Conservation (phyloP, 768 basidiomycete species). For the Pleurotus salmoneostramineus region DNA sequence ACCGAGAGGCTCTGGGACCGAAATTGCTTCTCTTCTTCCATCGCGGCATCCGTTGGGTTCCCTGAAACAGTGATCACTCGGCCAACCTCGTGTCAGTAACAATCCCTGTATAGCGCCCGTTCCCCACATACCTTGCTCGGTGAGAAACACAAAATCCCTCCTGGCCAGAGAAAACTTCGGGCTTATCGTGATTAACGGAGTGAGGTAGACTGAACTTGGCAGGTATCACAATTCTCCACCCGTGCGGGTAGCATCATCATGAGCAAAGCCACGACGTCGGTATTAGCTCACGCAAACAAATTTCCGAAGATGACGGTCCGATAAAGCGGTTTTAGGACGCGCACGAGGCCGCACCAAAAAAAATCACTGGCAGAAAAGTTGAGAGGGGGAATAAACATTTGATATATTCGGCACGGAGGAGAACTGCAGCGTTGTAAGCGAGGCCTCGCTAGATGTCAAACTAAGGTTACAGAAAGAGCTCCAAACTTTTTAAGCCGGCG, state of each 20-base stretch:
- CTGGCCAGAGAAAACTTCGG: not conserved
- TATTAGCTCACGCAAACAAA: not conserved
- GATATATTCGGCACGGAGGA: not conserved
- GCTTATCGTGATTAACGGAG: not conserved
- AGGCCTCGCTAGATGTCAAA: not conserved
- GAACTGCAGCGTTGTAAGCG: not conserved
- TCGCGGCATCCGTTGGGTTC: slow-evolving; percentile 1
- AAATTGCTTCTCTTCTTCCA: slow-evolving; percentile 2
- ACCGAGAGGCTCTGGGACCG: not conserved
- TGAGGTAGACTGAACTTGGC: not conserved
- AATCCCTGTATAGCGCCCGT: not conserved
- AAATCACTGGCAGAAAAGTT: not conserved
- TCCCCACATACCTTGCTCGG: not conserved
- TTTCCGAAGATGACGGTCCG: not conserved
- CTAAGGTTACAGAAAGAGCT: not conserved
- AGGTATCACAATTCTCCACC: slow-evolving; percentile 3
- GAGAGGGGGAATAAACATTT: not conserved
- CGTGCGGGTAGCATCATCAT: not conserved
- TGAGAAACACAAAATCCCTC: not conserved
- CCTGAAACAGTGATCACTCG: not conserved
- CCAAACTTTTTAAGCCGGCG: slow-evolving; percentile 14
- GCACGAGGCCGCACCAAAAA: not conserved
- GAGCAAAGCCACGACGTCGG: too few relatives aligned
- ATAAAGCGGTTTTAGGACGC: not conserved
- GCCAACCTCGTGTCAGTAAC: not conserved